Conservation (phyloP, 2,329 filamentous ascomycete species). For the Westerdykella aurantiaca region DNA sequence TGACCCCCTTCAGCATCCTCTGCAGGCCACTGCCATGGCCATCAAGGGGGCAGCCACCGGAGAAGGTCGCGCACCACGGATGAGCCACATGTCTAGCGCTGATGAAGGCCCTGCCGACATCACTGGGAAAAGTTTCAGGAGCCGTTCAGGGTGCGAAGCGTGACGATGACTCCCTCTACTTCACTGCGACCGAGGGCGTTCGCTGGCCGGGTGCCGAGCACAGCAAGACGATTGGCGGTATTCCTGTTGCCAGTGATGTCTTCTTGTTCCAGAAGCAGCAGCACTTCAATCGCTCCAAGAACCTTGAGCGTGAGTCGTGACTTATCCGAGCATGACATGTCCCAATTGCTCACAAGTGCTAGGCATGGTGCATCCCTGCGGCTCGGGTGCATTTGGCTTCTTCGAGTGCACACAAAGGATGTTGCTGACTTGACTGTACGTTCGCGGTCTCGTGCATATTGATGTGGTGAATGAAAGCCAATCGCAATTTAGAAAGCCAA, state of each 20-base stretch:
- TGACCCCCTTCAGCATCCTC: constrained; percentile 35
- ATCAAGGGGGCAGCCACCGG: constrained; percentile 35
- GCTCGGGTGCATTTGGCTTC: constrained; percentile 43
- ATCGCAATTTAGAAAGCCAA: constrained; percentile 31
- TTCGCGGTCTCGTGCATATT: neutral
- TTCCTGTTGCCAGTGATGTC: constrained; percentile 47
- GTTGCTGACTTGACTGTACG: constrained; percentile 29
- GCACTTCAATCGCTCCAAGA: constrained; percentile 53
- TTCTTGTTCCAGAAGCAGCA: constrained; percentile 53
- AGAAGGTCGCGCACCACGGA: constrained; percentile 36
- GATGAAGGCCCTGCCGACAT: constrained; percentile 51
- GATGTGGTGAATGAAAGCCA: neutral
- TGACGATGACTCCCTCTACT: constrained; percentile 47
- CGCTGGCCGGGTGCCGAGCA: constrained; percentile 48
- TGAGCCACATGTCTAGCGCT: constrained; percentile 38
- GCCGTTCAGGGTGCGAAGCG: constrained; percentile 43
- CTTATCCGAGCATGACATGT: too few species aligned
- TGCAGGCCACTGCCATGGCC: constrained; percentile 39
- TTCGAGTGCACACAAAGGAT: constrained; percentile 44
- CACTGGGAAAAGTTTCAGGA: constrained; percentile 48
- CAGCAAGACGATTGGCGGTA: constrained; percentile 50
- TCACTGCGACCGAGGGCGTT: constrained; percentile 52
- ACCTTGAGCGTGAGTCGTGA: constrained; percentile 30
- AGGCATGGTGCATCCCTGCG: constrained; percentile 42
- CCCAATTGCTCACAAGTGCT: constrained; percentile 10